These are phyloP conservation scores for Suhomyces sp. DNA, from an alignment of 805 yeast species.

Conservation along the genomic window DNA sequence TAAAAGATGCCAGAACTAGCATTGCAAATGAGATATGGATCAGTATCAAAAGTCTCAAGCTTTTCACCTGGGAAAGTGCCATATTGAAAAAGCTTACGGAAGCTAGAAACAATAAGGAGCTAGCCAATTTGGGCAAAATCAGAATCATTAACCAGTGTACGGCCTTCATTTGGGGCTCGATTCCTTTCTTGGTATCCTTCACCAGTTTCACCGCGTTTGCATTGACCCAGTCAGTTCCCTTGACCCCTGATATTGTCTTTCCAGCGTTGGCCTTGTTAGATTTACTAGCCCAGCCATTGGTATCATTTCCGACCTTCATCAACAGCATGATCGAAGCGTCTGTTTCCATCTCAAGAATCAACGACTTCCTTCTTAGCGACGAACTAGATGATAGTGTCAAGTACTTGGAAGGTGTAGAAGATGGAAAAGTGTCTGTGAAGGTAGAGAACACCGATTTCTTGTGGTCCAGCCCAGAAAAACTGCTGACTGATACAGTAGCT, in stretches of 20 bases:
- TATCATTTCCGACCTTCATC: slow-evolving; percentile 55
- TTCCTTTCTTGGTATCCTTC: slow-evolving; percentile 24
- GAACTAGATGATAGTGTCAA: slow-evolving; percentile 15
- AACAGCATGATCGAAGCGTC: slow-evolving; percentile 56
- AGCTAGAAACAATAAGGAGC: slow-evolving; percentile 20
- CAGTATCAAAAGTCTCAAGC: slow-evolving; percentile 23
- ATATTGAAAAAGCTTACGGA: slow-evolving; percentile 18
- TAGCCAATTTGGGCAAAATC: slow-evolving; percentile 15
- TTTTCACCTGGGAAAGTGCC: slow-evolving; percentile 27
- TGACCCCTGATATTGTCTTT: slow-evolving; percentile 25
- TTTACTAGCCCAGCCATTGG: slow-evolving; percentile 55
- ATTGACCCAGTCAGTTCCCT: slow-evolving; percentile 13
- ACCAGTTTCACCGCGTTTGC: slow-evolving; percentile 20
- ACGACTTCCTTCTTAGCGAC: slow-evolving; percentile 38
- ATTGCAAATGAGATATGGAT: slow-evolving; percentile 22
- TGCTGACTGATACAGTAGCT: slow-evolving; percentile 8
- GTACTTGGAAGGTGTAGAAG: not conserved
- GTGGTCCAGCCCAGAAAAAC: slow-evolving; percentile 15
- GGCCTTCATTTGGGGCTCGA: slow-evolving; percentile 21
- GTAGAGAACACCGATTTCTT: slow-evolving; percentile 19
- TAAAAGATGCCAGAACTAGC: slow-evolving; percentile 21
- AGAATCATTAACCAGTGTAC: slow-evolving; percentile 11
- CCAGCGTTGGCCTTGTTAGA: slow-evolving; percentile 26
- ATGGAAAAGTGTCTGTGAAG: slow-evolving; percentile 16
- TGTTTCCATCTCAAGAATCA: slow-evolving; percentile 56